phyloP scores from a whole-genome alignment of 1,284 basidiomycete genomes.

The Puccinia novopanici region DNA sequence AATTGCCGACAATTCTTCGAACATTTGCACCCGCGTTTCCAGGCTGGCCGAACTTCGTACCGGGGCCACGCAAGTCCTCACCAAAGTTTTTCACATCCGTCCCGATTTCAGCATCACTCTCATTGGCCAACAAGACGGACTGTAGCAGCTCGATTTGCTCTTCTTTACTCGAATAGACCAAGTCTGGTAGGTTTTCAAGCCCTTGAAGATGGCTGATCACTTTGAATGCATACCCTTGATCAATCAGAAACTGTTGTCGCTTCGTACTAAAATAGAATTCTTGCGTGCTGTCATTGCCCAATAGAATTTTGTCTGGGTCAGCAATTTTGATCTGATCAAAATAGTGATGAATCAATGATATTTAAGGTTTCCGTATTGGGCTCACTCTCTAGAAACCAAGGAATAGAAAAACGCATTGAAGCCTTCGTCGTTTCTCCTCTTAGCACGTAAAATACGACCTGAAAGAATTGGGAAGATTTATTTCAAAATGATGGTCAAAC shows the following conservation, averaged over 20 bases:
- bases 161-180: conserved; percentile 86
- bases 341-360: not conserved
- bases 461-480: conserved; percentile 14
- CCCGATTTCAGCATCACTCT: conserved; percentile 85
- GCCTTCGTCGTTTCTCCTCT: conserved; percentile 96
- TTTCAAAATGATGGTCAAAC: conserved; percentile 23
- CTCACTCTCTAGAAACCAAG: conserved; percentile 84
- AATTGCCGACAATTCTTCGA: conserved; percentile 57
- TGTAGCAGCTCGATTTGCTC: conserved; percentile 94
- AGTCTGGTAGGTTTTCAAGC: conserved; percentile 77
- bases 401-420: conserved; percentile 99
- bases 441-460: conserved; percentile 94
- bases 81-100: conserved; percentile 69
- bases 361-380: not conserved
- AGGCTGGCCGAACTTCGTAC: conserved; percentile 33
- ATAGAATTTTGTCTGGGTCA: not conserved
- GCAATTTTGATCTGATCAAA: not conserved
- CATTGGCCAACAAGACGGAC: conserved; percentile 86
- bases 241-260: conserved; percentile 96
- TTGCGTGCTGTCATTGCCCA: conserved; percentile 66
- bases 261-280: conserved; percentile 99
- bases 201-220: conserved; percentile 98
- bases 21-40: conserved; percentile 53
- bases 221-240: conserved; percentile 97
- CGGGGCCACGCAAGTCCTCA: conserved; percentile 52